Evolutionary conservation across 2,329 filamentous ascomycete species (phyloP).

Genomic region (Dactylellina drechsleri): DNA sequence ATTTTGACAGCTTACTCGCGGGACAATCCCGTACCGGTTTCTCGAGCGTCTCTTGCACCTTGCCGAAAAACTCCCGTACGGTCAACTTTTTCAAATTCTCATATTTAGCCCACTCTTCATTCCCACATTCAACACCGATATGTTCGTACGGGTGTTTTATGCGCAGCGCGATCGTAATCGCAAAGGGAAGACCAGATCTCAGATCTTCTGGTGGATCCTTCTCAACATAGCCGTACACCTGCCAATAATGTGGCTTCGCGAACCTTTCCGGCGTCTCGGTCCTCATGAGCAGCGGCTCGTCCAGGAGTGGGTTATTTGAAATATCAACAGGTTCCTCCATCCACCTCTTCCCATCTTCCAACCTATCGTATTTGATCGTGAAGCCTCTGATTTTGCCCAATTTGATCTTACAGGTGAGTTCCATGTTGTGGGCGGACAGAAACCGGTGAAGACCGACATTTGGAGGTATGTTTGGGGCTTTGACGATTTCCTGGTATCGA

Average conservation of each 20-base stretch:
- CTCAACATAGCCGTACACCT: background rate
- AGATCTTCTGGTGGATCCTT: background rate
- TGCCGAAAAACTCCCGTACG: background rate
- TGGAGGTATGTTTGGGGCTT: conserved; percentile 1
- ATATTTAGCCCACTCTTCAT: background rate
- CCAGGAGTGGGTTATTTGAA: background rate
- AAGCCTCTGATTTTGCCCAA: background rate
- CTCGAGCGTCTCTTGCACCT: background rate
- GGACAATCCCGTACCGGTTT: background rate
- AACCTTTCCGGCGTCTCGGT: background rate
- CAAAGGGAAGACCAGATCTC: background rate
- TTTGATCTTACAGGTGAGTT: background rate
- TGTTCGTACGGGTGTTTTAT: background rate
- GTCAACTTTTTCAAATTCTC: background rate
- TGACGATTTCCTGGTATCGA: conserved; percentile 3
- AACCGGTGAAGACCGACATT: background rate
- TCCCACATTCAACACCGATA: background rate
- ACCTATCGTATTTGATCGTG: background rate
- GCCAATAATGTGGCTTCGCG: background rate
- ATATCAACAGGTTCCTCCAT: background rate
- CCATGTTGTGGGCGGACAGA: background rate
- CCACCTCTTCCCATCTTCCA: background rate
- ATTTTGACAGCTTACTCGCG: background rate
- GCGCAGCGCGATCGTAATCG: background rate
- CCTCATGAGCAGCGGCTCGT: background rate